Conservation (phyloP, 2,329 filamentous ascomycete genomes). For the Scopulariopsis brevicaulis region DNA sequence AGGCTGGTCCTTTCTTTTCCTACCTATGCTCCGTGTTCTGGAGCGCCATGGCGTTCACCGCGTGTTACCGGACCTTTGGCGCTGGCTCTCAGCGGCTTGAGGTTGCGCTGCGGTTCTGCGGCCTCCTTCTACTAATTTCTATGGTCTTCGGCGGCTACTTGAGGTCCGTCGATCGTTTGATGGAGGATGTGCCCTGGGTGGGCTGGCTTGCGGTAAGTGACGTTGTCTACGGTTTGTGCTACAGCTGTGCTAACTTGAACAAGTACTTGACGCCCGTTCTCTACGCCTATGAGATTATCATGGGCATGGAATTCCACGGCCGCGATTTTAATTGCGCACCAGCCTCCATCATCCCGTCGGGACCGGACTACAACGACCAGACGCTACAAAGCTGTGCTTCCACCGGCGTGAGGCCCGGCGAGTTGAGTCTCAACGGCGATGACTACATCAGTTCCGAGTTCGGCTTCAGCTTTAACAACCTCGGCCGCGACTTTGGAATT, state of each 20-base stretch:
- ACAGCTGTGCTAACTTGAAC: background rate
- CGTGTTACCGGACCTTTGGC: slow-evolving; percentile 19
- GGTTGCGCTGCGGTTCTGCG: slow-evolving; percentile 4
- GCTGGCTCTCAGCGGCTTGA: slow-evolving; percentile 16
- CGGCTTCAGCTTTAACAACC: slow-evolving; percentile 1
- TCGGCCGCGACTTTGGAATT: slow-evolving; percentile 5
- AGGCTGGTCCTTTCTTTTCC: slow-evolving; percentile 5
- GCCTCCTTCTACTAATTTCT: background rate
- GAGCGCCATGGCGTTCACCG: slow-evolving; percentile 16
- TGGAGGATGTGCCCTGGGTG: slow-evolving; percentile 33
- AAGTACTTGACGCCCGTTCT: background rate
- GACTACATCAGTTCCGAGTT: slow-evolving; percentile 4
- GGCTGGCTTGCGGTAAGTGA: slow-evolving; percentile 5
- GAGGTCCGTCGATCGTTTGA: slow-evolving; percentile 3
- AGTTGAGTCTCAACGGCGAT: slow-evolving; percentile 3
- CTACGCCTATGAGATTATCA: background rate
- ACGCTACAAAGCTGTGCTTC: slow-evolving; percentile 23
- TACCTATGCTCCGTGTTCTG: slow-evolving; percentile 8
- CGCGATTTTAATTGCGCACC: slow-evolving; percentile 22
- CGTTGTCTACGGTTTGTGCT: background rate
- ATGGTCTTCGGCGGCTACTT: slow-evolving; percentile 6
- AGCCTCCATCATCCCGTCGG: background rate
- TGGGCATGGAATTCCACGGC: background rate
- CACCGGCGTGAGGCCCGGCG: slow-evolving; percentile 20
- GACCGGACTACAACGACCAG: slow-evolving; percentile 15